Percentiles rank a stretch among this genome's conserved stretches.
These are phyloP conservation scores for Agrocybe pediades DNA, from an alignment of 768 basidiomycete genomes.

Conservation along the genomic window DNA sequence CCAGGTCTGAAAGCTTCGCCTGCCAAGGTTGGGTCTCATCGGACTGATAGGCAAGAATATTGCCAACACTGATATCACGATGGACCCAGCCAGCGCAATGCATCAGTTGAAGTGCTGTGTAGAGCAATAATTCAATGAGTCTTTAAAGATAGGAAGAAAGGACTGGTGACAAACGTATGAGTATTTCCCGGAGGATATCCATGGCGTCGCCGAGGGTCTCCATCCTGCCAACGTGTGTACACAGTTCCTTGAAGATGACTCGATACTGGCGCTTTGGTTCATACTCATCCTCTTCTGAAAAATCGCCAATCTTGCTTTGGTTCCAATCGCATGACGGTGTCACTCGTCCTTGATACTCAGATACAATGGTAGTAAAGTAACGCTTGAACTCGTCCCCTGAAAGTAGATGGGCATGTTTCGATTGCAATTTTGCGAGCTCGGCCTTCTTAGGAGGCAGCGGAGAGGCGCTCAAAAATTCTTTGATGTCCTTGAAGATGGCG, in stretches of 20 bases:
- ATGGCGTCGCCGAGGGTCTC: constrained; percentile 8
- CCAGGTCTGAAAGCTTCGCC: no score
- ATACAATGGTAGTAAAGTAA: neutral
- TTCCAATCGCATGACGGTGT: no score
- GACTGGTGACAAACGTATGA: constrained; percentile 4
- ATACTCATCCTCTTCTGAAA: neutral
- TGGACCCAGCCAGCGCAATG: no score
- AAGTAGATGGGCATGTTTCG: neutral
- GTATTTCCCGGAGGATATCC: neutral
- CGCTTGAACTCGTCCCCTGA: neutral
- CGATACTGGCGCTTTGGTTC: constrained; percentile 3
- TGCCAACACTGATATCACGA: no score
- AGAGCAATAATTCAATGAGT: no score
- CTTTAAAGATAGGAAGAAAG: no score
- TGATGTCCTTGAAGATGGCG: constrained; percentile 10
- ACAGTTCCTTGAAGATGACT: constrained; percentile 9
- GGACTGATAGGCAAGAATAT: no score
- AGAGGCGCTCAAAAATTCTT: neutral
- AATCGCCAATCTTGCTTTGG: neutral
- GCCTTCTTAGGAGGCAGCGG: neutral
- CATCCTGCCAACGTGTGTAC: neutral
- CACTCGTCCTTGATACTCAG: neutral
- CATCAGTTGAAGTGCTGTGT: no score
- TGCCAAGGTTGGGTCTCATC: no score
- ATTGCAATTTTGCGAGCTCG: neutral